Percentiles rank a stretch among this genome's conserved stretches.
These are phyloP conservation scores for Oenanthe javanica DNA, from an alignment of 140 eudicot genomes.

Conservation along the genomic window DNA sequence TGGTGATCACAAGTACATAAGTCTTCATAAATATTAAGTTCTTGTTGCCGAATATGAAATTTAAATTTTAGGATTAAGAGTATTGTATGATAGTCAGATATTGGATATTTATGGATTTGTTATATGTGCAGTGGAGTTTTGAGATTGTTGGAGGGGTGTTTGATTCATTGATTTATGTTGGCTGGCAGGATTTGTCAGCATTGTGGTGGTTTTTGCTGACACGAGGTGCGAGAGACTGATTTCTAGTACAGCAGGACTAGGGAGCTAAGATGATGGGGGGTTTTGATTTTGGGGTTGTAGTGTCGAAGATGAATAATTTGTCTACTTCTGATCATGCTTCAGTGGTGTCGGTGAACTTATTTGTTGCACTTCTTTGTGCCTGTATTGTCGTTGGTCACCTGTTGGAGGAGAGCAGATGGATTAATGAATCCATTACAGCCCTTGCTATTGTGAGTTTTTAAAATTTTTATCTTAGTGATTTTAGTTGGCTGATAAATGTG, in stretches of 20 bases:
- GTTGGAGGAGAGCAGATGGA: constrained; percentile 85
- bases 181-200: not conserved
- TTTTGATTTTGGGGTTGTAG: constrained; percentile 26
- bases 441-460: constrained; percentile 59
- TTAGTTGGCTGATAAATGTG: not conserved
- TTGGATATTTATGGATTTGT: not conserved
- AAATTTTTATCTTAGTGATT: not conserved
- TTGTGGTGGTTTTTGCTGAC: not conserved
- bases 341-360: constrained; percentile 64
- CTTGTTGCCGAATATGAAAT: not conserved
- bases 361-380: constrained; percentile 78
- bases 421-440: constrained; percentile 94
- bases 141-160: not conserved
- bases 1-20: not conserved
- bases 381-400: constrained; percentile 85
- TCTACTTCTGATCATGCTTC: constrained; percentile 56
- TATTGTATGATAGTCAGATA: not conserved
- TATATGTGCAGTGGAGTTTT: not conserved
- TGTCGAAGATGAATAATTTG: constrained; percentile 25
- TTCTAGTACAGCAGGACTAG: not conserved
- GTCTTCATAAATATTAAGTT: not conserved
- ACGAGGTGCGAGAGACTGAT: not conserved
- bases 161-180: not conserved
- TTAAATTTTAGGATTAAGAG: not conserved
- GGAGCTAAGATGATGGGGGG: constrained; percentile 29